Conservation (phyloP, 164 flowering plant species). For the Nymphaea thermarum region DNA sequence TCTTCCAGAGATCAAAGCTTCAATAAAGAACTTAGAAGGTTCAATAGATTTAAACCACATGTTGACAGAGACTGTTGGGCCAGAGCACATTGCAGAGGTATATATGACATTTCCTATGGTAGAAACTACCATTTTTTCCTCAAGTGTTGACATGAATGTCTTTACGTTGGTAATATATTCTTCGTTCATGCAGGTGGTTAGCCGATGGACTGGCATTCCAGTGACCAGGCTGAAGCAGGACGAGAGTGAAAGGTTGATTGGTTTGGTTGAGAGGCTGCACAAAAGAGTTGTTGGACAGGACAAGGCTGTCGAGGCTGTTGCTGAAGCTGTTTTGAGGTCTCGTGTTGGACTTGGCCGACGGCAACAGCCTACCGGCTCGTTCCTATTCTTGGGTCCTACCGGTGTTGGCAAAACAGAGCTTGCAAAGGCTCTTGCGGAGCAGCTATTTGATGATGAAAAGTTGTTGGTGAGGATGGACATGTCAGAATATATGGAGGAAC, state of each 20-base stretch:
- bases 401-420: slow-evolving; percentile 23
- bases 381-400: slow-evolving; percentile 35
- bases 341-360: slow-evolving; percentile 27
- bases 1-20: slow-evolving; percentile 61
- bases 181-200: slow-evolving; percentile 29
- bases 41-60: slow-evolving; percentile 27
- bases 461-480: slow-evolving; percentile 18
- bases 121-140: too few relatives aligned
- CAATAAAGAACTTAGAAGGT: slow-evolving; percentile 56
- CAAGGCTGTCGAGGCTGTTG: slow-evolving; percentile 25
- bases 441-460: slow-evolving; percentile 15
- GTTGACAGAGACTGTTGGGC: slow-evolving; percentile 72
- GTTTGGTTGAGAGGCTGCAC: slow-evolving; percentile 24
- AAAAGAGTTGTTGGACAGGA: slow-evolving; percentile 21
- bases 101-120: not conserved
- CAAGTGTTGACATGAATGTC: not conserved
- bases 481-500: slow-evolving; percentile 15
- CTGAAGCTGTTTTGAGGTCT: slow-evolving; percentile 24
- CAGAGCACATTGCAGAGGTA: slow-evolving; percentile 70
- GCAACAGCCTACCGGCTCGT: slow-evolving; percentile 22
- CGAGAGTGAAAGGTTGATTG: slow-evolving; percentile 58
- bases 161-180: too few relatives aligned
- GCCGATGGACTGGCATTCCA: slow-evolving; percentile 86
- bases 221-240: slow-evolving; percentile 64
- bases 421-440: slow-evolving; percentile 16